Evolutionary conservation across 2,329 filamentous ascomycete species (phyloP).

Genomic region (Colletotrichum sp.): DNA sequence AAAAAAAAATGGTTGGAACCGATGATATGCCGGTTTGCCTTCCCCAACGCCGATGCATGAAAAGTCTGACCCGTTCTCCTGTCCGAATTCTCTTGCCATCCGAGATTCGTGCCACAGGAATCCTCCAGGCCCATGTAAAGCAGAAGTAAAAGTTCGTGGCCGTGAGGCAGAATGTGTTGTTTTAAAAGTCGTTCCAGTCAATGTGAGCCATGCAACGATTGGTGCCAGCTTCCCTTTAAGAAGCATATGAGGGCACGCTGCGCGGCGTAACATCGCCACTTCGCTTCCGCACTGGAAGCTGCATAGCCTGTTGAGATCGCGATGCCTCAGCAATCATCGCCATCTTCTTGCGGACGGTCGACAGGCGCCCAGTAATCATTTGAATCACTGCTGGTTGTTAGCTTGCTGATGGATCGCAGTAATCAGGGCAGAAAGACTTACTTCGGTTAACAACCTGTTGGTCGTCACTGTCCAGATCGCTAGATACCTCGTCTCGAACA

Average conservation of each 20-base stretch:
- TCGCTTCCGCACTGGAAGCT: conserved; percentile 49
- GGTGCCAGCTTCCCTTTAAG: conserved; percentile 25
- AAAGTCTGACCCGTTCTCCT: background rate
- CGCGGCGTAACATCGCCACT: conserved; percentile 63
- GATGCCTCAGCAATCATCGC: conserved; percentile 65
- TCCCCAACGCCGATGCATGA: conserved; percentile 16
- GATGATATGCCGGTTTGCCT: background rate
- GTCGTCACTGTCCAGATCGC: conserved; percentile 70
- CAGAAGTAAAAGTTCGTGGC: background rate
- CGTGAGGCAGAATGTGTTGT: background rate
- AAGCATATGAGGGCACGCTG: conserved; percentile 55
- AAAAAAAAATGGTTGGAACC: background rate
- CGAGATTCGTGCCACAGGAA: background rate
- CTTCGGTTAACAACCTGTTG: conserved; percentile 75
- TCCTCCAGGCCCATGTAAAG: background rate
- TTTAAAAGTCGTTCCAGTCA: background rate
- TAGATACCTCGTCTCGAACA: conserved; percentile 45
- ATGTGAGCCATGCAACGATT: background rate
- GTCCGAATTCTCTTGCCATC: background rate
- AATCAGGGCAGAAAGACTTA: conserved; percentile 44
- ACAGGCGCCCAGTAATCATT: conserved; percentile 65
- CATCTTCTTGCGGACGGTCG: conserved; percentile 64
- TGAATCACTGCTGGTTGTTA: conserved; percentile 57
- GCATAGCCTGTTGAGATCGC: conserved; percentile 50
- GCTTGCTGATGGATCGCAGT: background rate